phyloP scores from a whole-genome alignment of 306 rosid genomes.

The Dryas drummondii region DNA sequence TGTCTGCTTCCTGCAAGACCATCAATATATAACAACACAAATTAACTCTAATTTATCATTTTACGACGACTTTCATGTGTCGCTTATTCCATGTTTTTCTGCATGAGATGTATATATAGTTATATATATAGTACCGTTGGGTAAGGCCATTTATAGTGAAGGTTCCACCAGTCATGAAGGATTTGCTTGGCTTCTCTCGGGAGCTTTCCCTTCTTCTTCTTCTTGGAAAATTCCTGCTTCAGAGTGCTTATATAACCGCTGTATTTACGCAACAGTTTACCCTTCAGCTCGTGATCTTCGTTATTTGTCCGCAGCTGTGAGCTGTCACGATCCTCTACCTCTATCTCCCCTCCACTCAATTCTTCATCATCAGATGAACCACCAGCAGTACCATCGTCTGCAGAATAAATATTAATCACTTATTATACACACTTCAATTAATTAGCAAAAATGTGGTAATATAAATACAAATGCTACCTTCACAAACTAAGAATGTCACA shows the following conservation, averaged over 20 bases:
- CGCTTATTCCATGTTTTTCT: no score
- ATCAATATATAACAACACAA: no score
- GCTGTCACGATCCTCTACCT: slow-evolving; percentile 19
- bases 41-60: no score
- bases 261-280: slow-evolving; percentile 52
- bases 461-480: background rate
- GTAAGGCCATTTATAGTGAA: slow-evolving; percentile 82
- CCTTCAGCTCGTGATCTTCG: slow-evolving; percentile 60
- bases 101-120: background rate
- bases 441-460: background rate
- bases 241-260: slow-evolving; percentile 60
- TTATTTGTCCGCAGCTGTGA: slow-evolving; percentile 10
- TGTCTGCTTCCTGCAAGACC: slow-evolving; percentile 56
- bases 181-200: slow-evolving; percentile 68
- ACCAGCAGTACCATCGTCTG: slow-evolving; percentile 34
- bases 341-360: slow-evolving; percentile 39
- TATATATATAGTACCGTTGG: slow-evolving; percentile 56
- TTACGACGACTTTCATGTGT: no score
- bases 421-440: no score
- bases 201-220: slow-evolving; percentile 64
- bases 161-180: slow-evolving; percentile 72
- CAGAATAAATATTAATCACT: background rate
- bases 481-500: background rate
- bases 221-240: slow-evolving; percentile 62
- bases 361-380: slow-evolving; percentile 49